Conservation (phyloP, 169 alveolate genomes). For the Cyclospora cayetanensis region DNA sequence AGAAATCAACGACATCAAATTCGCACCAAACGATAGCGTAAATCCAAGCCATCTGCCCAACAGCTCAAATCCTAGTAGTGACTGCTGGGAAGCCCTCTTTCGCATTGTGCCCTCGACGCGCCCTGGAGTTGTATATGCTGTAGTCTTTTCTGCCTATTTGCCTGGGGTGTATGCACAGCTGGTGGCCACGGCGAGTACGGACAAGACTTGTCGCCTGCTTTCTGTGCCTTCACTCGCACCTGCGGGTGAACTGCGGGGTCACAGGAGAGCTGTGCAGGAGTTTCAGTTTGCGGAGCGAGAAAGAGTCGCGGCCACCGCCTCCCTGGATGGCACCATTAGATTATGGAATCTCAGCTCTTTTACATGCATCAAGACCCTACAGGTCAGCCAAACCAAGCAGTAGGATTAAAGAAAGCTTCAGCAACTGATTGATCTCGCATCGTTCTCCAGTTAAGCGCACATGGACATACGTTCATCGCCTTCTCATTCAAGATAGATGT, state of each 20-base stretch:
- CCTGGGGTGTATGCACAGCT: neutral
- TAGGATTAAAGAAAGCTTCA: conserved; percentile 79
- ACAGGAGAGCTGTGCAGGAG: conserved; percentile 81
- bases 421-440: conserved; percentile 79
- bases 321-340: conserved; percentile 88
- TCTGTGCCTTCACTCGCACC: conserved; percentile 68
- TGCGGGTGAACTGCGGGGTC: conserved; percentile 80
- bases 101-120: neutral
- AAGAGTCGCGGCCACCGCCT: conserved; percentile 83
- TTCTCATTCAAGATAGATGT: neutral
- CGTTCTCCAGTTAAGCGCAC: conserved; percentile 82
- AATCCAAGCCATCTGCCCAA: neutral
- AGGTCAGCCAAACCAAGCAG: conserved; percentile 73
- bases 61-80: neutral
- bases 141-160: no score
- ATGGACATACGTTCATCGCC: conserved; percentile 80
- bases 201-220: conserved; percentile 87
- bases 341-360: conserved; percentile 90
- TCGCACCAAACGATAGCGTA: conserved; percentile 24
- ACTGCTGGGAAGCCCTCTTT: no score
- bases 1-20: conserved; percentile 34
- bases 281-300: conserved; percentile 85
- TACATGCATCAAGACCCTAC: conserved; percentile 79
- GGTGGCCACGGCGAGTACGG: conserved; percentile 87
- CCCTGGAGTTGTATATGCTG: no score